phyloP scores from a whole-genome alignment of 2,329 filamentous ascomycete species.

The Alternaria gansuensis region DNA sequence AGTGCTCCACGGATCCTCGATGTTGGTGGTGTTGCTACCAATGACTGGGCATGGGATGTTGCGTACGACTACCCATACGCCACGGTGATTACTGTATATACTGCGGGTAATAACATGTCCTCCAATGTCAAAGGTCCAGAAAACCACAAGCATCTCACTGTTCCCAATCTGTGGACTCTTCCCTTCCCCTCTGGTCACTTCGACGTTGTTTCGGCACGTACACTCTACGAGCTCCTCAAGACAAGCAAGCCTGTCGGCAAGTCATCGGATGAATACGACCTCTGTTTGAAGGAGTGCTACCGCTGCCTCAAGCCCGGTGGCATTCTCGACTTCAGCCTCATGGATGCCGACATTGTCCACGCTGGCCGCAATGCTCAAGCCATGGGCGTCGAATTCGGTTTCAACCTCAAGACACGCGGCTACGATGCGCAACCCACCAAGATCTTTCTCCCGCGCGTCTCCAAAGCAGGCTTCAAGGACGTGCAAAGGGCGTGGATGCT shows the following conservation, averaged over 20 bases:
- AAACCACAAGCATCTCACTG: slow-evolving; percentile 86
- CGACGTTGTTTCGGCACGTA: slow-evolving; percentile 88
- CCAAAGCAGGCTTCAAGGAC: slow-evolving; percentile 77
- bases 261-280: slow-evolving; percentile 81
- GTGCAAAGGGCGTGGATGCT: slow-evolving; percentile 89
- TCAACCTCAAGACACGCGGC: slow-evolving; percentile 85
- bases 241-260: slow-evolving; percentile 61
- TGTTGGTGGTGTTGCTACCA: slow-evolving; percentile 82
- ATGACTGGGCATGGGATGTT: slow-evolving; percentile 96
- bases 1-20: slow-evolving; percentile 78
- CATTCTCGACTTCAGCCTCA: slow-evolving; percentile 86
- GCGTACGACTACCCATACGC: slow-evolving; percentile 85
- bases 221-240: slow-evolving; percentile 85
- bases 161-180: slow-evolving; percentile 78
- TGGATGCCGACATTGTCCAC: slow-evolving; percentile 90
- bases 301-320: slow-evolving; percentile 93
- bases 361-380: slow-evolving; percentile 81
- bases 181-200: slow-evolving; percentile 89
- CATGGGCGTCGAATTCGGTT: slow-evolving; percentile 89
- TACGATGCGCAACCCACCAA: slow-evolving; percentile 89
- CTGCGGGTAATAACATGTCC: slow-evolving; percentile 55
- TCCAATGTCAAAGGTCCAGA: slow-evolving; percentile 73
- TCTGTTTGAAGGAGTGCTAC: slow-evolving; percentile 83
- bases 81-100: slow-evolving; percentile 87
- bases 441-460: slow-evolving; percentile 77